Percentiles rank a stretch among this genome's conserved stretches.
phyloP scores from a whole-genome alignment of 805 yeast species.

The Metschnikowia santaceciliae region DNA sequence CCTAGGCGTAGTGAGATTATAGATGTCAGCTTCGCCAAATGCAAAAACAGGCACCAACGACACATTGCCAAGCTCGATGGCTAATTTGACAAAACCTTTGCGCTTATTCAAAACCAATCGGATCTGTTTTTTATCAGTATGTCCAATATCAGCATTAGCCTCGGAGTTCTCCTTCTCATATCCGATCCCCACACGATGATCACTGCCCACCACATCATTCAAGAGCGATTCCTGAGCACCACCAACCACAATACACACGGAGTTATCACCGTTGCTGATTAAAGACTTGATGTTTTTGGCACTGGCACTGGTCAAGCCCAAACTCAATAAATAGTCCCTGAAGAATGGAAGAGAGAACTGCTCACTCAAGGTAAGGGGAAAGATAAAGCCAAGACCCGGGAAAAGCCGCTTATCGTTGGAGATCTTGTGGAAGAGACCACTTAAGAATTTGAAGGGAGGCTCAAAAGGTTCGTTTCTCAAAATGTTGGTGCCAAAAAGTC shows the following conservation, averaged over 20 bases:
- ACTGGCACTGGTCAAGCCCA: conserved; percentile 85
- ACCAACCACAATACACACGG: conserved; percentile 88
- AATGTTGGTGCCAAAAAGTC: conserved; percentile 64
- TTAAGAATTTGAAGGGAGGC: conserved; percentile 31
- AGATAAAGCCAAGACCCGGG: conserved; percentile 76
- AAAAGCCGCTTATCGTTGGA: conserved; percentile 62
- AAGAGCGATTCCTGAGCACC: conserved; percentile 90
- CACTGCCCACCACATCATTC: conserved; percentile 34
- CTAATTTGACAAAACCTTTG: conserved; percentile 85
- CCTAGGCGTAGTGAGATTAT: conserved; percentile 39
- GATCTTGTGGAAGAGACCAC: conserved; percentile 54
- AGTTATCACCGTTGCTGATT: conserved; percentile 57
- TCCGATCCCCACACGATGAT: conserved; percentile 34
- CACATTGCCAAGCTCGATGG: conserved; percentile 73
- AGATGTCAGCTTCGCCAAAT: conserved; percentile 79
- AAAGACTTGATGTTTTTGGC: conserved; percentile 65
- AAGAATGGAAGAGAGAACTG: conserved; percentile 84
- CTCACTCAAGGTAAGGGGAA: conserved; percentile 74
- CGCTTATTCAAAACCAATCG: conserved; percentile 73
- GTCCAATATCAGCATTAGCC: conserved; percentile 24
- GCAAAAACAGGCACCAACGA: conserved; percentile 82
- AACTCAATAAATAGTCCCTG: conserved; percentile 74
- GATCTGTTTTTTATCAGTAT: conserved; percentile 39
- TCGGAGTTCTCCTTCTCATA: conserved; percentile 14
- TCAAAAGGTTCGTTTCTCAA: conserved; percentile 41